Conservation (phyloP, 805 yeast genomes). For the Candida orba region DNA sequence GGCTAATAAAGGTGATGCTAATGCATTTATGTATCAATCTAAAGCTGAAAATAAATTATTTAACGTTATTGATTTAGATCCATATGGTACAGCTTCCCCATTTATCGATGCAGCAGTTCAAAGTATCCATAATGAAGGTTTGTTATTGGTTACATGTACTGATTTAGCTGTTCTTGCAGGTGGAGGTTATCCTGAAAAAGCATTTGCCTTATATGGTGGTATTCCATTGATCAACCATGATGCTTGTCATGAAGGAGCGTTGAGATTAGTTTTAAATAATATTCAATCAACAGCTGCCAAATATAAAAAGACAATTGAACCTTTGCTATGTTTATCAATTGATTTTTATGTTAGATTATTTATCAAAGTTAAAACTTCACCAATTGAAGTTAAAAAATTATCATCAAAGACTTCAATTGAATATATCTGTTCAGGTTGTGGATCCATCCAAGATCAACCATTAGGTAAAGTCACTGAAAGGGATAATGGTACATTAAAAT, state of each 20-base stretch:
- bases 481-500: slow-evolving; percentile 40
- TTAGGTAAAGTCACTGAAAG: slow-evolving; percentile 55
- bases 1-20: slow-evolving; percentile 87
- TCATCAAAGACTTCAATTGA: slow-evolving; percentile 72
- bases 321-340: slow-evolving; percentile 75
- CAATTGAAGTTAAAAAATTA: slow-evolving; percentile 73
- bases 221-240: slow-evolving; percentile 66
- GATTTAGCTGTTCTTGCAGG: slow-evolving; percentile 96
- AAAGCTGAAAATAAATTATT: slow-evolving; percentile 39
- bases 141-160: slow-evolving; percentile 88
- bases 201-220: slow-evolving; percentile 93
- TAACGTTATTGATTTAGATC: slow-evolving; percentile 91
- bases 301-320: slow-evolving; percentile 82
- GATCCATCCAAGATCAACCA: slow-evolving; percentile 60
- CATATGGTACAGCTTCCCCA: slow-evolving; percentile 96
- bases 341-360: slow-evolving; percentile 90
- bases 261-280: slow-evolving; percentile 72
- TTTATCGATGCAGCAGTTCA: slow-evolving; percentile 90
- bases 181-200: slow-evolving; percentile 92
- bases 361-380: slow-evolving; percentile 69
- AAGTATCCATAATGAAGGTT: slow-evolving; percentile 74
- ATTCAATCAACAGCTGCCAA: slow-evolving; percentile 82
- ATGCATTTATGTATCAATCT: slow-evolving; percentile 58
- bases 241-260: slow-evolving; percentile 88
- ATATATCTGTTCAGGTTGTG: slow-evolving; percentile 85